Conservation (phyloP, 768 basidiomycete species). For the Psilocybe cubensis region DNA sequence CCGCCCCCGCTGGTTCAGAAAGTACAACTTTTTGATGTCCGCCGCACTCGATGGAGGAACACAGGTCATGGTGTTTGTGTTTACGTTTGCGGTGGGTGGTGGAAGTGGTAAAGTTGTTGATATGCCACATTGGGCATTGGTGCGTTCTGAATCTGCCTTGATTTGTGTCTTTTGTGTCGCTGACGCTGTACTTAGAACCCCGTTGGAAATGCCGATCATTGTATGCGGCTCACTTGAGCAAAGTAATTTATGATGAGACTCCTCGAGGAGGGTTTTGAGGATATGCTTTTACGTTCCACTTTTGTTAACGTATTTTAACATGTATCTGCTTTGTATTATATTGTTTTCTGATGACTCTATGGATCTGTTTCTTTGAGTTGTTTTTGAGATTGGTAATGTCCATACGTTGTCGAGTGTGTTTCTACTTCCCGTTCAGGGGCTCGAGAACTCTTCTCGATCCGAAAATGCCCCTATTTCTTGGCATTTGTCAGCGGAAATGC, state of each 20-base stretch:
- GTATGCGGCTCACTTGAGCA: not conserved
- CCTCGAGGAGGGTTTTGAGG: no score
- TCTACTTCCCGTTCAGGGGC: no score
- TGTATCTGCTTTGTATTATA: no score
- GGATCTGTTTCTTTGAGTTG: no score
- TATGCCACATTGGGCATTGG: slow-evolving; percentile 18
- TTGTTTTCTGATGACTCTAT: no score
- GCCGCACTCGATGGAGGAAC: slow-evolving; percentile 61
- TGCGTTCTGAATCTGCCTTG: slow-evolving; percentile 4
- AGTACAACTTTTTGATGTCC: slow-evolving; percentile 54
- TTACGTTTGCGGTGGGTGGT: slow-evolving; percentile 35
- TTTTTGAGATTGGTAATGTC: no score
- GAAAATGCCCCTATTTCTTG: not conserved
- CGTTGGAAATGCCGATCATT: not conserved
- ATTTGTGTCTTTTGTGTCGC: not conserved
- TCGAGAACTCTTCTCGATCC: no score
- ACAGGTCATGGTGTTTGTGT: slow-evolving; percentile 51
- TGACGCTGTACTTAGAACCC: not conserved
- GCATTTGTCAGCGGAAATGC: not conserved
- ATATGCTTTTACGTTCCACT: not conserved
- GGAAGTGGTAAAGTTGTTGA: slow-evolving; percentile 10
- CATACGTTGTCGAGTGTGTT: no score
- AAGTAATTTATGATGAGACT: no score
- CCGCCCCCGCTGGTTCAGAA: slow-evolving; percentile 49
- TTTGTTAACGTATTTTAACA: not conserved